Conservation (phyloP, 495 filamentous ascomycete genomes). For the Aspergillus bertholletiae region DNA sequence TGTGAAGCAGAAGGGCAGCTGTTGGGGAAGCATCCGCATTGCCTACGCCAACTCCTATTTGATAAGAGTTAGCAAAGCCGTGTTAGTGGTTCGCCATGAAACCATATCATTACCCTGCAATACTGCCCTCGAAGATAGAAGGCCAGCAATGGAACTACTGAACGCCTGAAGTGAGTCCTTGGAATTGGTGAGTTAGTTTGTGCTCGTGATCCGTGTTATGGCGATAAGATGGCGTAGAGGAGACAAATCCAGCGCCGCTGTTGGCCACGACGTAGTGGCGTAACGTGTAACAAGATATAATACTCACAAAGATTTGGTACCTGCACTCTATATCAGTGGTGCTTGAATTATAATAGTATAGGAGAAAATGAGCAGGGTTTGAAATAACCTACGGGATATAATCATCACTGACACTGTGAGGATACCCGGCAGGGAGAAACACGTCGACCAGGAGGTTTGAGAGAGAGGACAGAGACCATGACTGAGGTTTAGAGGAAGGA, state of each 20-base stretch:
- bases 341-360: not conserved
- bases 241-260: not conserved
- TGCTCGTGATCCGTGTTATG: no score
- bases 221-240: not conserved
- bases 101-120: constrained; percentile 67
- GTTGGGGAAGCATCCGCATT: constrained; percentile 83
- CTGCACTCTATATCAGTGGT: constrained; percentile 30
- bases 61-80: constrained; percentile 2
- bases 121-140: constrained; percentile 84
- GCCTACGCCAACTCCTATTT: constrained; percentile 79
- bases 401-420: constrained; percentile 84
- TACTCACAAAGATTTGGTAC: constrained; percentile 65
- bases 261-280: not conserved
- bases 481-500: constrained; percentile 7
- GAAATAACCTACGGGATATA: constrained; percentile 67
- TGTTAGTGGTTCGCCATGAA: no score
- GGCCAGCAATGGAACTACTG: constrained; percentile 84
- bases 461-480: constrained; percentile 33
- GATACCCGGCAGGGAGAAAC: constrained; percentile 92
- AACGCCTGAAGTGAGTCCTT: constrained; percentile 96
- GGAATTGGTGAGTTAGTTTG: not conserved
- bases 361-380: constrained; percentile 4
- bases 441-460: constrained; percentile 37
- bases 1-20: constrained; percentile 77
- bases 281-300: not conserved